A percentile compares a stretch with the other conserved stretches of the same genome.
These are phyloP conservation scores for Rhynchospora tenuis DNA, from an alignment of 176 grass and related monocot species.

Conservation along the genomic window DNA sequence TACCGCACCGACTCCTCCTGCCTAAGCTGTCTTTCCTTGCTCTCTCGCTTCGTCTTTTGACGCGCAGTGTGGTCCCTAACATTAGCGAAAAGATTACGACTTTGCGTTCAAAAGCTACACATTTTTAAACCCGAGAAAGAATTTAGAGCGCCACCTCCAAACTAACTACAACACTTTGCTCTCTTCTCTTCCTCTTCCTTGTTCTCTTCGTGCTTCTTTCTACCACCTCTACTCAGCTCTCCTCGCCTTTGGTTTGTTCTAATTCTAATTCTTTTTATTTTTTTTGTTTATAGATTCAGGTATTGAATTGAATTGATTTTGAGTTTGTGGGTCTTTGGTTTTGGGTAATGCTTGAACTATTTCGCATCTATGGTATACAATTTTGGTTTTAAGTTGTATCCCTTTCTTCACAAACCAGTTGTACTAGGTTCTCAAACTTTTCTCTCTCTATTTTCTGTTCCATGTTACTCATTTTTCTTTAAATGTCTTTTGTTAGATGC, in stretches of 20 bases:
- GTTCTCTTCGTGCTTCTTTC: not conserved
- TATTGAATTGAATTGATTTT: not conserved
- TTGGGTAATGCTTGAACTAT: slow-evolving; percentile 3
- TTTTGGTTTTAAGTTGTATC: not conserved
- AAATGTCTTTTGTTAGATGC: not conserved
- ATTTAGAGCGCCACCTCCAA: slow-evolving; percentile 24
- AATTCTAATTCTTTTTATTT: not conserved
- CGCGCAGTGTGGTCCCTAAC: slow-evolving; percentile 4
- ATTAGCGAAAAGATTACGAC: not conserved
- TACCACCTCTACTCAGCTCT: not conserved
- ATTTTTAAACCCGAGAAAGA: not conserved
- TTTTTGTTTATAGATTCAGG: no score
- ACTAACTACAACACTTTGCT: slow-evolving; percentile 12
- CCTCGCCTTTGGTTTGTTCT: not conserved
- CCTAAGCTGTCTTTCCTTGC: not conserved
- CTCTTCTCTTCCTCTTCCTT: not conserved
- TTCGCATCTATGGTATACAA: not conserved
- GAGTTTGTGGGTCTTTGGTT: not conserved
- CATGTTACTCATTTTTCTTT: not conserved
- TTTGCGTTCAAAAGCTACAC: slow-evolving; percentile 6
- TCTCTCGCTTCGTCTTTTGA: not conserved
- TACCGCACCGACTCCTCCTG: slow-evolving; percentile 1
- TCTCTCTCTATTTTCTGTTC: not conserved
- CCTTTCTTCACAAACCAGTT: not conserved
- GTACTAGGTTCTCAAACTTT: not conserved